Evolutionary conservation across 208 protist species (phyloP).

Genomic region (Acanthamoeba healyi): DNA sequence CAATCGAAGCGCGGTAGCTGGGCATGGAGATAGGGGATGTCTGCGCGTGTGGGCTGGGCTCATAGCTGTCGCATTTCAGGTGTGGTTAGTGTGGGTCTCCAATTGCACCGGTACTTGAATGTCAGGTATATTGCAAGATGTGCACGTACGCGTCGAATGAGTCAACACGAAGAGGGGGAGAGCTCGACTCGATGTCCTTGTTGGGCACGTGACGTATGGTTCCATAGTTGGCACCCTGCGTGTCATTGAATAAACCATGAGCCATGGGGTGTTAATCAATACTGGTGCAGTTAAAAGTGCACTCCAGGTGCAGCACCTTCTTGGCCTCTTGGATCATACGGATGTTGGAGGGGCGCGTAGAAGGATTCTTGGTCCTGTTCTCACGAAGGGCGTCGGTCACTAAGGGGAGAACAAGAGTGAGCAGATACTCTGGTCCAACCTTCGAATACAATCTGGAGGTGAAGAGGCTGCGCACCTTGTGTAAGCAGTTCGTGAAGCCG

Average conservation of each 20-base stretch:
- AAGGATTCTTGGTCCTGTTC: neutral
- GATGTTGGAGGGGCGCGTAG: neutral
- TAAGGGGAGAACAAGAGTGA: too few relatives aligned
- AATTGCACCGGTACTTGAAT: too few relatives aligned
- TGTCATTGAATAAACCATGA: too few relatives aligned
- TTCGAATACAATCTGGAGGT: too few relatives aligned
- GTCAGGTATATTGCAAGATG: too few relatives aligned
- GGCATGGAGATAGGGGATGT: too few relatives aligned
- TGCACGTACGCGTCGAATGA: neutral
- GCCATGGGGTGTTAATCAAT: too few relatives aligned
- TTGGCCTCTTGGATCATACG: constrained; percentile 31
- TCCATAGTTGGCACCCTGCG: constrained; percentile 8
- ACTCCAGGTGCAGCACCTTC: neutral
- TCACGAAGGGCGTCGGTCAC: neutral
- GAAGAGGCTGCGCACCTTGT: too few relatives aligned
- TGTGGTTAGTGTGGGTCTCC: too few relatives aligned
- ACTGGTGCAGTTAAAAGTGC: neutral
- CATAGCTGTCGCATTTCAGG: too few relatives aligned
- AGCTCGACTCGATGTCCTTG: neutral
- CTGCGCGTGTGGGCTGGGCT: neutral
- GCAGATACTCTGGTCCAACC: too few relatives aligned
- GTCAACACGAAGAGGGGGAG: neutral
- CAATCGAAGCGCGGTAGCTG: neutral
- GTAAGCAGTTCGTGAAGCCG: neutral
- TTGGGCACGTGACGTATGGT: neutral